Percentiles rank a stretch among this genome's conserved stretches.
phyloP scores from a whole-genome alignment of 768 basidiomycete species.

The Rhizopogon vulgaris region DNA sequence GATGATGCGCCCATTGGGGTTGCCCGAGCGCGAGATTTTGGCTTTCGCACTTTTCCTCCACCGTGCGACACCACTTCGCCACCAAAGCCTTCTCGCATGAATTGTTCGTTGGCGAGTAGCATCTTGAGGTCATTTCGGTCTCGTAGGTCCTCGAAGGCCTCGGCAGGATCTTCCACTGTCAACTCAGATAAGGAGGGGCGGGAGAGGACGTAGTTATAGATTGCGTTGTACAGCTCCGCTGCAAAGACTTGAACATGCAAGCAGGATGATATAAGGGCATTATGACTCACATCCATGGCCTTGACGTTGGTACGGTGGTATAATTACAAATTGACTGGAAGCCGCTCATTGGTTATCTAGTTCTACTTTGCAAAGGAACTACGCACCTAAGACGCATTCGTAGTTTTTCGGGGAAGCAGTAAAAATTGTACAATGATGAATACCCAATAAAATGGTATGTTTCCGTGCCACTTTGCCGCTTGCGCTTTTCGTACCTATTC shows the following conservation, averaged over 20 bases:
- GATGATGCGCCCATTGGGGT: constrained; percentile 17
- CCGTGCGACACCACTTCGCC: constrained; percentile 34
- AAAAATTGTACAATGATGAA: constrained; percentile 92
- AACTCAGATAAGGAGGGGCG: constrained; percentile 77
- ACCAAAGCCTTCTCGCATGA: constrained; percentile 70
- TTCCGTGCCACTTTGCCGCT: constrained; percentile 44
- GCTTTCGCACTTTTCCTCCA: constrained; percentile 37
- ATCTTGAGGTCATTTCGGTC: constrained; percentile 87
- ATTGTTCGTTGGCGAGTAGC: constrained; percentile 56
- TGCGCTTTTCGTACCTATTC: constrained; percentile 78
- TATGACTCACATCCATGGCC: constrained; percentile 80
- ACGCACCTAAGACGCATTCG: constrained; percentile 79
- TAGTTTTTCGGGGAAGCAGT: constrained; percentile 88
- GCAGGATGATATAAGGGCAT: neutral
- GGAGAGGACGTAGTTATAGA: constrained; percentile 70
- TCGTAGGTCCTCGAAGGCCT: constrained; percentile 93
- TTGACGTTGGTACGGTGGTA: constrained; percentile 82
- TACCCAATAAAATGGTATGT: constrained; percentile 95
- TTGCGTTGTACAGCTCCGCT: constrained; percentile 86
- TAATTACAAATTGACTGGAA: constrained; percentile 85
- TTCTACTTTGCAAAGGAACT: neutral
- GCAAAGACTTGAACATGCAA: neutral
- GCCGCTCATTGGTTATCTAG: neutral
- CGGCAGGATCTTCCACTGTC: constrained; percentile 96
- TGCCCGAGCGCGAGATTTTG: constrained; percentile 33